phyloP scores from a whole-genome alignment of 2,329 filamentous ascomycete genomes.

The Colletotrichum godetiae region DNA sequence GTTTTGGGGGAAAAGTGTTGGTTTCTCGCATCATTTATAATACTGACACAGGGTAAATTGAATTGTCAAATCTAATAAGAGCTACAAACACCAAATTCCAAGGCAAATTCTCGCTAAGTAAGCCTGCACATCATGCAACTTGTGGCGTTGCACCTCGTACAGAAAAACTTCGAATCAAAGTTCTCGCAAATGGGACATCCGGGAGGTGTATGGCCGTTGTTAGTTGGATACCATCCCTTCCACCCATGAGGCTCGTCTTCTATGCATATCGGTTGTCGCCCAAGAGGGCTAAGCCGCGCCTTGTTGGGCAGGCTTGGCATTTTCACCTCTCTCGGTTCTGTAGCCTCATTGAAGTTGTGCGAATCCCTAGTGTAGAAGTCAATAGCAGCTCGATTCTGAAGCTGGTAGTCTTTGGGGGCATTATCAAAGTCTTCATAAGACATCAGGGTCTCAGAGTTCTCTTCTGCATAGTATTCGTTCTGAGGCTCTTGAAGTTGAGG shows the following conservation, averaged over 20 bases:
- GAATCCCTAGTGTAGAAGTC: neutral
- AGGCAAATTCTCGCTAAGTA: neutral
- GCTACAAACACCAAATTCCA: too few species aligned
- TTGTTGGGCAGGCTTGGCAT: neutral
- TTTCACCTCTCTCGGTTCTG: neutral
- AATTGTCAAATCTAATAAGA: too few species aligned
- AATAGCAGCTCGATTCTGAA: neutral
- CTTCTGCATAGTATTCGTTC: neutral
- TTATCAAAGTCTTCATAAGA: neutral
- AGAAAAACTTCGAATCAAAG: neutral
- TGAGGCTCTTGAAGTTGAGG: neutral
- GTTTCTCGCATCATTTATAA: too few species aligned
- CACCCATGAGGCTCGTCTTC: neutral
- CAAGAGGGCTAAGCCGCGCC: too few species aligned
- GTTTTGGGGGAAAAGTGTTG: too few species aligned
- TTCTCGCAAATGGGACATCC: neutral
- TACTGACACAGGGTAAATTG: too few species aligned
- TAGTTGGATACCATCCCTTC: neutral
- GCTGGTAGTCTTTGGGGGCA: neutral
- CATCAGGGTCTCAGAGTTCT: neutral
- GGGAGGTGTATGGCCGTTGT: neutral
- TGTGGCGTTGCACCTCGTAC: neutral
- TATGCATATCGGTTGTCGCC: neutral
- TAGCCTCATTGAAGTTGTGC: neutral
- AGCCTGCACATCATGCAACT: neutral